Evolutionary conservation across 768 basidiomycete genomes (phyloP).

Genomic region (Suillus plorans): DNA sequence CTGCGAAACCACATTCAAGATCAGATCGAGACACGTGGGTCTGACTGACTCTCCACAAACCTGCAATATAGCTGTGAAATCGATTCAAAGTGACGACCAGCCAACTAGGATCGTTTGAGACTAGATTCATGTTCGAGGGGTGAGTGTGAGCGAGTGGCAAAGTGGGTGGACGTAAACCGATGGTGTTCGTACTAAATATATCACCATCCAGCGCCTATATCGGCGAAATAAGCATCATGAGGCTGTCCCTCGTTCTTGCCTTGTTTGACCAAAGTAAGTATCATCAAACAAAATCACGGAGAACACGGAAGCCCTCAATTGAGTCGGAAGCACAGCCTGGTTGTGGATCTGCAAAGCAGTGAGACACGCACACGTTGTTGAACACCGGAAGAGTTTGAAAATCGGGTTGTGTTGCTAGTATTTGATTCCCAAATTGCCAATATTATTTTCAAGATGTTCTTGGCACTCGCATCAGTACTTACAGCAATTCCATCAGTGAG

Average conservation of each 20-base stretch:
- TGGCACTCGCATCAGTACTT: background rate
- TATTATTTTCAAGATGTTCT: background rate
- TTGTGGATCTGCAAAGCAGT: background rate
- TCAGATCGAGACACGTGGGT: background rate
- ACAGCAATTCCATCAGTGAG: background rate
- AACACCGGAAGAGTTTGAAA: background rate
- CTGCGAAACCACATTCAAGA: background rate
- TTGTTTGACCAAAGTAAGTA: background rate
- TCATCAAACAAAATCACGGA: background rate
- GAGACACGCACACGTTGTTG: background rate
- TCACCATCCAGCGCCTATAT: background rate
- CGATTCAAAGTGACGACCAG: background rate
- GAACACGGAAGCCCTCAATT: background rate
- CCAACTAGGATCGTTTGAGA: background rate
- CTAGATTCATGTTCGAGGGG: background rate
- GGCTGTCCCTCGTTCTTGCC: background rate
- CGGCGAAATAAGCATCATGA: background rate
- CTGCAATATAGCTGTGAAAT: background rate
- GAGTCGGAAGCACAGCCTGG: background rate
- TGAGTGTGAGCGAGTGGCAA: background rate
- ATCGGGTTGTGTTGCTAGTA: background rate
- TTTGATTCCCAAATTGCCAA: background rate
- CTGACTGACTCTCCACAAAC: background rate
- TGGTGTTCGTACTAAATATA: background rate
- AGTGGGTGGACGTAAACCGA: background rate